A percentile compares a stretch with the other conserved stretches of the same genome.
Conservation (phyloP, 2,329 filamentous ascomycete species). For the Colletotrichum sojae region DNA sequence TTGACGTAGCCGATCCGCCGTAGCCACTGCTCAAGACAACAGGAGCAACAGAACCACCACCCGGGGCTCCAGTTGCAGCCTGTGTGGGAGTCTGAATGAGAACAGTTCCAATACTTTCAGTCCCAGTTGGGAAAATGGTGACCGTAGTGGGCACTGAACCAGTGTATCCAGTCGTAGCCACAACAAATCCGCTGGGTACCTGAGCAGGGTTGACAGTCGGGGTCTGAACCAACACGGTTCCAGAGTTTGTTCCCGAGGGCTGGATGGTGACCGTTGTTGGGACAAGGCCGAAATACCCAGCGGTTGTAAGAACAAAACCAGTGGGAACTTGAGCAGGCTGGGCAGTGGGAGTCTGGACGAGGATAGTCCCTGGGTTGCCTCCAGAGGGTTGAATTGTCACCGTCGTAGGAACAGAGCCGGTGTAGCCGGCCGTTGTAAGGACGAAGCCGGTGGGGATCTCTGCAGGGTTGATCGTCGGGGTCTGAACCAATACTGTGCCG, state of each 20-base stretch:
- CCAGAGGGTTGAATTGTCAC: constrained; percentile 10
- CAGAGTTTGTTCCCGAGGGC: constrained; percentile 17
- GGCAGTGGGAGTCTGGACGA: constrained; percentile 9
- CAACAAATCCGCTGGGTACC: constrained; percentile 7
- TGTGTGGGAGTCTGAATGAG: constrained; percentile 19
- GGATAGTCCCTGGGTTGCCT: constrained; percentile 1
- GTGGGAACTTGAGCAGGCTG: neutral
- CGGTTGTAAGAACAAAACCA: constrained; percentile 7
- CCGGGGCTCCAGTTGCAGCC: constrained; percentile 7
- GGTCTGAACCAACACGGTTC: constrained; percentile 8
- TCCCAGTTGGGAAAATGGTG: constrained; percentile 17
- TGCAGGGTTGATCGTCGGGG: neutral
- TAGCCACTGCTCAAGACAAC: constrained; percentile 28
- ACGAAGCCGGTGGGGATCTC: constrained; percentile 1
- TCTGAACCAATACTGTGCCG: neutral
- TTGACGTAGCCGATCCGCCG: constrained; percentile 26
- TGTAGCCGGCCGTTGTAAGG: constrained; percentile 3
- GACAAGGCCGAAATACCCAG: constrained; percentile 1
- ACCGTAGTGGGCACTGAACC: constrained; percentile 9
- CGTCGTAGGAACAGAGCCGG: neutral
- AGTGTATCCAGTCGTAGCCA: constrained; percentile 4
- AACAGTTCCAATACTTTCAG: constrained; percentile 10
- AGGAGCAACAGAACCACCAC: neutral
- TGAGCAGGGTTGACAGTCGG: constrained; percentile 1
- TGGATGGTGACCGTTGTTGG: constrained; percentile 15